Percentiles rank a stretch among this genome's conserved stretches.
phyloP scores from a whole-genome alignment of 2,329 filamentous ascomycete species.

The Talaromyces funiculosus region DNA sequence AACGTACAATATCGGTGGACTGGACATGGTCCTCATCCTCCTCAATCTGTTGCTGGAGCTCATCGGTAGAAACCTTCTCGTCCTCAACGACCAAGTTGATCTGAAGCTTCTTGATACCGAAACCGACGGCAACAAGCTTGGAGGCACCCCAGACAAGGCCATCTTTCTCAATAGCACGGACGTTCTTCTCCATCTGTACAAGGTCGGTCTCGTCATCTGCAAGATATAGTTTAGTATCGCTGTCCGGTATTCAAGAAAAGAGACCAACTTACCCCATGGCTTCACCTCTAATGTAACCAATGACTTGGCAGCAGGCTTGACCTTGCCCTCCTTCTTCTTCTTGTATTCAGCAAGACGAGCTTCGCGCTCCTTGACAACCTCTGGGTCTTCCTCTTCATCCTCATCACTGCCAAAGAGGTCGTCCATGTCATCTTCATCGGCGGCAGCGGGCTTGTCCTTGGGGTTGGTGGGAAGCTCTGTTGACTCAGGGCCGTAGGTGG shows the following conservation, averaged over 20 bases:
- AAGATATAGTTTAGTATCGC: conserved; percentile 1
- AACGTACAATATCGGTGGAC: conserved; percentile 73
- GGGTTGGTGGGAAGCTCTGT: conserved; percentile 75
- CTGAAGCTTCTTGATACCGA: conserved; percentile 98
- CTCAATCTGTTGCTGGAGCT: conserved; percentile 80
- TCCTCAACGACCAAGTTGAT: conserved; percentile 98
- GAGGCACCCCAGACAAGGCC: conserved; percentile 94
- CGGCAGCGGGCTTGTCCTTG: conserved; percentile 69
- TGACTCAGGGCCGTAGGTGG: conserved; percentile 82
- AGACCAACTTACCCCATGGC: conserved; percentile 78
- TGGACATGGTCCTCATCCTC: conserved; percentile 93
- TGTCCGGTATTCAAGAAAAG: conserved; percentile 1
- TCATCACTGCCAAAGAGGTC: conserved; percentile 91
- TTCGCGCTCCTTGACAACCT: conserved; percentile 77
- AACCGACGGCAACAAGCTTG: conserved; percentile 84
- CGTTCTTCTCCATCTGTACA: conserved; percentile 69
- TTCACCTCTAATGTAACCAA: conserved; percentile 94
- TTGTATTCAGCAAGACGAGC: conserved; percentile 89
- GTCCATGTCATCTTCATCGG: conserved; percentile 73
- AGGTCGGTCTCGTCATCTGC: conserved; percentile 93
- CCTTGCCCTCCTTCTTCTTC: conserved; percentile 85
- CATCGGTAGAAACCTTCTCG: conserved; percentile 83
- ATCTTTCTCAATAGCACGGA: conserved; percentile 81
- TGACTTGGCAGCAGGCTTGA: conserved; percentile 90
- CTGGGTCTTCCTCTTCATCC: conserved; percentile 90